phyloP scores from a whole-genome alignment of 495 filamentous ascomycete genomes.

The Jackrogersella minutella region DNA sequence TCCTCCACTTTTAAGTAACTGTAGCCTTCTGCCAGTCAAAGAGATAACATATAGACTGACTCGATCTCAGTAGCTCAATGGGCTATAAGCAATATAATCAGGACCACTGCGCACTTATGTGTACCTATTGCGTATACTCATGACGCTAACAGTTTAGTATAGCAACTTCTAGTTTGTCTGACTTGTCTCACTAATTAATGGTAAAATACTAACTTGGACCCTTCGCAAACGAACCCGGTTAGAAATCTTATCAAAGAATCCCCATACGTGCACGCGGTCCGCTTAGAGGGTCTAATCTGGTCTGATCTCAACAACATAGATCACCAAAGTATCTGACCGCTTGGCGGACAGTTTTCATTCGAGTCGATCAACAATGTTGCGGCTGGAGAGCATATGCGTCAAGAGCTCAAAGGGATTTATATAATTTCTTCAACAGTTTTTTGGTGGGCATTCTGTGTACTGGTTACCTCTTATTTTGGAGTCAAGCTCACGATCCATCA shows the following conservation, averaged over 20 bases:
- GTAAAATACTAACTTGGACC: constrained; percentile 5
- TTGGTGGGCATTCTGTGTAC: no score
- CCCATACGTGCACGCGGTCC: constrained; percentile 40
- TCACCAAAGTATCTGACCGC: constrained; percentile 18
- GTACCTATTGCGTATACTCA: no score
- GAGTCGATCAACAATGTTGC: background rate
- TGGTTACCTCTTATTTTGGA: background rate
- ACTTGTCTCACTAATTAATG: constrained; percentile 20
- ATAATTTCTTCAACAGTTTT: background rate
- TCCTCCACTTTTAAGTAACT: no score
- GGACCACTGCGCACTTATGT: no score
- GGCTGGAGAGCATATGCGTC: background rate
- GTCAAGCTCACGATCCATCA: background rate
- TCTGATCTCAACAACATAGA: constrained; percentile 16
- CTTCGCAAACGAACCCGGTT: constrained; percentile 15
- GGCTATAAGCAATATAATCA: no score
- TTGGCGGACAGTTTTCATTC: background rate
- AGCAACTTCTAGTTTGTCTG: background rate
- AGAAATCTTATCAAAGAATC: constrained; percentile 25
- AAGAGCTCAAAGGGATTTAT: no score
- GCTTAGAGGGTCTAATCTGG: constrained; percentile 23
- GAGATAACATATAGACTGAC: no score
- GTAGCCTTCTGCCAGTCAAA: no score
- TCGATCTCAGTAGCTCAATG: no score
- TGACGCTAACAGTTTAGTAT: no score